phyloP scores from a whole-genome alignment of 2,329 filamentous ascomycete genomes.

The Fusarium continuum region DNA sequence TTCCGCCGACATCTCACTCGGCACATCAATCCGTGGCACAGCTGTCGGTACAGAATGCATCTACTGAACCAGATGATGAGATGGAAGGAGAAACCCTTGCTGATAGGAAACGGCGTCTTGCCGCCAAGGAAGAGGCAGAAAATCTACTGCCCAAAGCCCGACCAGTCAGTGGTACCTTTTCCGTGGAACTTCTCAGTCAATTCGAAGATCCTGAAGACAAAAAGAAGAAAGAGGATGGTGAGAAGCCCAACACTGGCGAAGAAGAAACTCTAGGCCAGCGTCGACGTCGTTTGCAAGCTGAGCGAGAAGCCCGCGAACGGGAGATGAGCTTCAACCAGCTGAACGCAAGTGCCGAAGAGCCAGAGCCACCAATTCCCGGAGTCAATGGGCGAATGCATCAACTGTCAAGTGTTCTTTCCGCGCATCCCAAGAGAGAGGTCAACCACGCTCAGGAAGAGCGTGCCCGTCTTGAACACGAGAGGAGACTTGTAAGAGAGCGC shows the following conservation, averaged over 20 bases:
- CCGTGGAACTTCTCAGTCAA: constrained; percentile 72
- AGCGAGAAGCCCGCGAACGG: constrained; percentile 69
- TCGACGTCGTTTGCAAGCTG: constrained; percentile 75
- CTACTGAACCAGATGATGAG: constrained; percentile 62
- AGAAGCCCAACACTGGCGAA: constrained; percentile 54
- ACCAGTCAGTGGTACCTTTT: constrained; percentile 73
- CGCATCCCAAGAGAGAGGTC: constrained; percentile 52
- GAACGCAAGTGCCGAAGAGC: constrained; percentile 18
- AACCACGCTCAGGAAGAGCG: constrained; percentile 55
- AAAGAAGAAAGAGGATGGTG: constrained; percentile 50
- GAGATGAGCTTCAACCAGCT: constrained; percentile 57
- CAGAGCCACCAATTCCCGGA: constrained; percentile 13
- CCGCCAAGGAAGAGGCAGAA: constrained; percentile 60
- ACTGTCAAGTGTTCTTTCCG: constrained; percentile 67
- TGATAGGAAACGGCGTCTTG: constrained; percentile 71
- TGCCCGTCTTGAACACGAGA: constrained; percentile 53
- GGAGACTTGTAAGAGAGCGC: constrained; percentile 53
- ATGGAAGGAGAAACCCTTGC: constrained; percentile 72
- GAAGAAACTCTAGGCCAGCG: constrained; percentile 85
- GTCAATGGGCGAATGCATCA: constrained; percentile 54
- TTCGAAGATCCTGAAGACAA: constrained; percentile 63
- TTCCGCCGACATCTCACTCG: constrained; percentile 32
- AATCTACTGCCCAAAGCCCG: constrained; percentile 61
- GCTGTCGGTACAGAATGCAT: constrained; percentile 31
- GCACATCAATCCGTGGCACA: constrained; percentile 35